Percentiles rank a stretch among this genome's conserved stretches.
These are phyloP conservation scores for Dothiorella sarmentorum DNA, from an alignment of 2,329 filamentous ascomycete species.

Conservation along the genomic window DNA sequence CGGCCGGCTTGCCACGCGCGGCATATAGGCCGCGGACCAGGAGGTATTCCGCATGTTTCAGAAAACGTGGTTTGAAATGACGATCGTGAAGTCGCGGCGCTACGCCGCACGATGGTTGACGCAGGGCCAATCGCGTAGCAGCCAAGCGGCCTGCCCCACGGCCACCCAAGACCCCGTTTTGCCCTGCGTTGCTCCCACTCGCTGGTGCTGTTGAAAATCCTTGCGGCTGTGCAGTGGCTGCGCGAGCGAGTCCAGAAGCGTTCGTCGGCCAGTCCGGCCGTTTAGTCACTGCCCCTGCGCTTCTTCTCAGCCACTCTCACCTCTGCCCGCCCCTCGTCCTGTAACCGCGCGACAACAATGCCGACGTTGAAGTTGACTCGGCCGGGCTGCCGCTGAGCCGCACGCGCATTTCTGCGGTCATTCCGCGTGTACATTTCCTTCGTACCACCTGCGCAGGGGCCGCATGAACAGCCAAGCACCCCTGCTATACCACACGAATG, in stretches of 20 bases:
- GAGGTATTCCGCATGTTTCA: constrained; percentile 14
- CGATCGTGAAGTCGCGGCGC: constrained; percentile 9
- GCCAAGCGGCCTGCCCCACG: neutral
- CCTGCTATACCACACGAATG: neutral
- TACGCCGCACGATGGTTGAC: constrained; percentile 4
- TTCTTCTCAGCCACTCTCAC: neutral
- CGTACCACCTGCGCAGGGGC: constrained; percentile 1
- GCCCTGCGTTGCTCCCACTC: constrained; percentile 10
- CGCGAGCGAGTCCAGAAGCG: neutral
- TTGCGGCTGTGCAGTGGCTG: constrained; percentile 9
- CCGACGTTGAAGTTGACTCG: neutral
- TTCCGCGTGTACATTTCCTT: constrained; percentile 1
- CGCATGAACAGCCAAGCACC: neutral
- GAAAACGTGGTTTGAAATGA: constrained; percentile 9
- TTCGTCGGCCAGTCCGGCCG: neutral
- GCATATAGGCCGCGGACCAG: neutral
- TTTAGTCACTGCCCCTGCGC: neutral
- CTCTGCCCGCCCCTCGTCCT: neutral
- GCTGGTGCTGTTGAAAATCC: neutral
- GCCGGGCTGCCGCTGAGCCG: neutral
- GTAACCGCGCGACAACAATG: neutral
- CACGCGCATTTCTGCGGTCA: neutral
- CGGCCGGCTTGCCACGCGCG: neutral
- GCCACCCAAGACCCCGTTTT: neutral
- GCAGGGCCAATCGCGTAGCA: neutral